phyloP scores from a whole-genome alignment of 352 stramenopile species.

The Phytophthora tentaculata region DNA sequence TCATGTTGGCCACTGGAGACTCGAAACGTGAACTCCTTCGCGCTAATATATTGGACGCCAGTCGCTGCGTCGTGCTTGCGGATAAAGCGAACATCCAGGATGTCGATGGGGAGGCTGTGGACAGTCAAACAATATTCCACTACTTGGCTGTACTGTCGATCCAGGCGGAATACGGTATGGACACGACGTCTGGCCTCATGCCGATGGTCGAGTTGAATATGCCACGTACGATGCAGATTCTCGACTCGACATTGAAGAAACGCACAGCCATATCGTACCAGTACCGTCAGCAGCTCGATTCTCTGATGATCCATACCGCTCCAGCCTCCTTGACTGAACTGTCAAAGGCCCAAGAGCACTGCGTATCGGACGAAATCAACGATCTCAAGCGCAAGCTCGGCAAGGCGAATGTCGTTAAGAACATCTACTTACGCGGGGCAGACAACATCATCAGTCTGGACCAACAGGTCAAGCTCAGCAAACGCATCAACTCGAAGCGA shows the following conservation, averaged over 20 bases:
- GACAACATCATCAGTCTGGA: constrained; percentile 47
- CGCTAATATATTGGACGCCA: constrained; percentile 61
- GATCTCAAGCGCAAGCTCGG: constrained; percentile 29
- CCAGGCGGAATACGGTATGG: constrained; percentile 53
- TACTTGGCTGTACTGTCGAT: constrained; percentile 72
- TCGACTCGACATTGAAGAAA: constrained; percentile 70
- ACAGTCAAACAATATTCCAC: constrained; percentile 70
- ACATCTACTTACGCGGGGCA: constrained; percentile 35
- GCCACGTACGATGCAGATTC: constrained; percentile 69
- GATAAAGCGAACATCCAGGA: constrained; percentile 63
- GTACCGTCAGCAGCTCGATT: constrained; percentile 45
- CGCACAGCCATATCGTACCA: constrained; percentile 45
- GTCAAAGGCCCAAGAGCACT: constrained; percentile 16
- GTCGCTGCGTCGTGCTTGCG: constrained; percentile 62
- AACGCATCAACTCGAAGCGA: constrained; percentile 46
- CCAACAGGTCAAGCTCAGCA: constrained; percentile 46
- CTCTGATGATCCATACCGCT: constrained; percentile 19
- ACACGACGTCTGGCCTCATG: constrained; percentile 52
- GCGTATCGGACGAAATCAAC: constrained; percentile 11
- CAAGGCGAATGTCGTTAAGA: constrained; percentile 33
- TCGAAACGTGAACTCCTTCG: constrained; percentile 64
- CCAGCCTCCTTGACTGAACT: constrained; percentile 13
- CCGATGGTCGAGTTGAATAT: constrained; percentile 73
- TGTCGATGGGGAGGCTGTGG: constrained; percentile 63
- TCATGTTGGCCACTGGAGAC: constrained; percentile 60